Base-by-base conservation (phyloP, 192 early-diverging fungal genomes). In the Coemansia furcata region DNA sequence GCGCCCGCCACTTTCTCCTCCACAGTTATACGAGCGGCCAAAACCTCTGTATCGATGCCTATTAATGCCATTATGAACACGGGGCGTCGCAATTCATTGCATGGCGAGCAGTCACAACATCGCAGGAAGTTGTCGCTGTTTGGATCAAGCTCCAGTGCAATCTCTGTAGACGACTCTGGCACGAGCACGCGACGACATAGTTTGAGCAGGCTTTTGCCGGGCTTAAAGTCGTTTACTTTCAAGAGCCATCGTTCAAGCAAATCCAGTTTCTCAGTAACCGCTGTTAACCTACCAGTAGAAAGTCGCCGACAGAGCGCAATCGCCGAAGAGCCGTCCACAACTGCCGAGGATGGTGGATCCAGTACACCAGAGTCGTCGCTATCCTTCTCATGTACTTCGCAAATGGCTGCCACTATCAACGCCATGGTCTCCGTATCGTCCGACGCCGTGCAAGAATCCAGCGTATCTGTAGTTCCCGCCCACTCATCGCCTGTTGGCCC, bases 1-100 rank as follows among this genome's bases (percentile, higher is more conserved):
- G 77, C 66, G 11, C 78, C 78, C 6, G 66, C 66, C 2, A 49
- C 69, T 2, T 42, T 80, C 12, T 72, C 69, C 4, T 65, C 64
- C 0, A 71, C 69, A 1, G 55, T 80, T 29, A 62, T 73, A 0
- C 47, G 60, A 1, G 74, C 58, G 0, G 79, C 73, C 0, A 69
- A 64, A 32, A 54, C 69, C 3, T 67, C 78, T 6, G 78, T 72
- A 1, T 21, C 50, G 1, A 36, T 32, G 65, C 77, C 72, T 0
- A 57, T 72, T 30, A 49, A 35, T 19, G 54, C 73, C 7, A 55
- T 63, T 7, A 47, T 57, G 54, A 32, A 32, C 54, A 33, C 15
- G 6, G 30, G 30, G 50, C 26, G 50, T 30, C 58, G 23, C 30
- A 37, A 5, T 47, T 44, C 39, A 44, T 63, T 43, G 49, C 65